Conservation (phyloP, 2,329 filamentous ascomycete genomes). For the Herpotrichia juniperi region DNA sequence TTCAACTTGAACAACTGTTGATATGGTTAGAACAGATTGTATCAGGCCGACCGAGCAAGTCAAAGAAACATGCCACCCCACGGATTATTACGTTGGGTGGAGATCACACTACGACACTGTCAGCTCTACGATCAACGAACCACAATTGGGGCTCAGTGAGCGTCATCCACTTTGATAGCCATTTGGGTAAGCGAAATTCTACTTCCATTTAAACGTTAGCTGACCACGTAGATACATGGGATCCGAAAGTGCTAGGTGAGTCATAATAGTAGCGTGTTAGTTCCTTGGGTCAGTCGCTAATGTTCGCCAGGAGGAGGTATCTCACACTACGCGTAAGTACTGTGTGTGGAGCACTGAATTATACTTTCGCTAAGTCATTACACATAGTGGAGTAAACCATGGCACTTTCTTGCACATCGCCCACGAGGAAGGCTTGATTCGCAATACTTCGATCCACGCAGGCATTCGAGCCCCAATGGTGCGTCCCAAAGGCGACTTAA, state of each 20-base stretch:
- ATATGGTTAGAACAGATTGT: constrained; percentile 35
- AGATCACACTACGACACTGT: constrained; percentile 63
- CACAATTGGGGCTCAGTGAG: constrained; percentile 60
- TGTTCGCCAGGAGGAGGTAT: constrained; percentile 57
- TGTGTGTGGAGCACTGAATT: neutral
- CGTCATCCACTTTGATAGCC: constrained; percentile 65
- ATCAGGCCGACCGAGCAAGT: constrained; percentile 54
- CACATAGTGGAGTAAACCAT: constrained; percentile 58
- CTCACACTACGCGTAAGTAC: constrained; percentile 63
- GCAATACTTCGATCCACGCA: constrained; percentile 66
- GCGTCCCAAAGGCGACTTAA: constrained; percentile 57
- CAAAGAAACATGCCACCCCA: constrained; percentile 52
- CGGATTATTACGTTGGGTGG: constrained; percentile 61
- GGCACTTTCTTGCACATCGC: constrained; percentile 68
- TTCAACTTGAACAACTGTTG: neutral
- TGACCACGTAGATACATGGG: constrained; percentile 57
- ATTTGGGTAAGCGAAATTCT: constrained; percentile 46
- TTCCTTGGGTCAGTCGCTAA: constrained; percentile 16
- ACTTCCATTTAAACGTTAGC: neutral
- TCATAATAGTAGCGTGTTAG: constrained; percentile 1
- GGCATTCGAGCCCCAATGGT: constrained; percentile 63
- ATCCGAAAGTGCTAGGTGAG: constrained; percentile 59
- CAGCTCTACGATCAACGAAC: constrained; percentile 57
- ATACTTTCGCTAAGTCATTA: neutral
- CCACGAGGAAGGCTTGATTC: constrained; percentile 65